phyloP scores from a whole-genome alignment of 1,284 basidiomycete species.

The Filobasidium uniguttulatum region DNA sequence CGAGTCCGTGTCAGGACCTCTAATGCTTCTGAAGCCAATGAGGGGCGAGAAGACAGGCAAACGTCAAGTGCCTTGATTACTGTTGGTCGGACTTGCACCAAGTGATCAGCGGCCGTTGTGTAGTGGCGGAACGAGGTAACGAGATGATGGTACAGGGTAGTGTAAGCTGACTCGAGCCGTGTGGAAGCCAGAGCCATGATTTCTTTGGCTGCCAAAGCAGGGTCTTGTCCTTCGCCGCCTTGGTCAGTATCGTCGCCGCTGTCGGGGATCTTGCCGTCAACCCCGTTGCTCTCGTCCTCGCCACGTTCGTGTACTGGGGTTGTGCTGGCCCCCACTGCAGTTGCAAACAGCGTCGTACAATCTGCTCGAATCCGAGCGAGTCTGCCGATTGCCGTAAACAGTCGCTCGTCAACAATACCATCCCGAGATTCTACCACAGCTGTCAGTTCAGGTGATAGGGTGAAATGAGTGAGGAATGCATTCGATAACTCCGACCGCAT shows the following conservation, averaged over 20 bases:
- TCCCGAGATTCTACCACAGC: conserved; percentile 64
- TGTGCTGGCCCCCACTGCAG: conserved; percentile 1
- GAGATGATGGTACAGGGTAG: conserved; percentile 74
- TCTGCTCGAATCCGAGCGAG: conserved; percentile 68
- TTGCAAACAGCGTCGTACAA: conserved; percentile 59
- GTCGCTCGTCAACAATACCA: conserved; percentile 52
- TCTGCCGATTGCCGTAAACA: conserved; percentile 79
- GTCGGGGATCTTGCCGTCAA: neutral
- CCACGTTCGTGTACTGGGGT: neutral
- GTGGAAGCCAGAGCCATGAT: conserved; percentile 71
- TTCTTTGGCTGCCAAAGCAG: conserved; percentile 59
- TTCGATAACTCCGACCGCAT: conserved; percentile 56
- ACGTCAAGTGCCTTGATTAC: neutral
- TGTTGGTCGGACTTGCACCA: conserved; percentile 54
- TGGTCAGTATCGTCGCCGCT: conserved; percentile 48
- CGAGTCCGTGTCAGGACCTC: conserved; percentile 64
- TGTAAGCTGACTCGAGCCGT: conserved; percentile 75
- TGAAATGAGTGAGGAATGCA: conserved; percentile 72
- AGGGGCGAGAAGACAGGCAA: neutral
- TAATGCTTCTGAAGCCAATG: conserved; percentile 53
- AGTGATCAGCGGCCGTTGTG: conserved; percentile 60
- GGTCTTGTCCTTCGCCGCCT: conserved; percentile 50
- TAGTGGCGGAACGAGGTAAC: conserved; percentile 70
- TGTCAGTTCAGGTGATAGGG: conserved; percentile 57
- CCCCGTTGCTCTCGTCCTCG: neutral